Evolutionary conservation across 1,139 yeast species (phyloP).

Genomic region (Wickerhamomyces sp.): DNA sequence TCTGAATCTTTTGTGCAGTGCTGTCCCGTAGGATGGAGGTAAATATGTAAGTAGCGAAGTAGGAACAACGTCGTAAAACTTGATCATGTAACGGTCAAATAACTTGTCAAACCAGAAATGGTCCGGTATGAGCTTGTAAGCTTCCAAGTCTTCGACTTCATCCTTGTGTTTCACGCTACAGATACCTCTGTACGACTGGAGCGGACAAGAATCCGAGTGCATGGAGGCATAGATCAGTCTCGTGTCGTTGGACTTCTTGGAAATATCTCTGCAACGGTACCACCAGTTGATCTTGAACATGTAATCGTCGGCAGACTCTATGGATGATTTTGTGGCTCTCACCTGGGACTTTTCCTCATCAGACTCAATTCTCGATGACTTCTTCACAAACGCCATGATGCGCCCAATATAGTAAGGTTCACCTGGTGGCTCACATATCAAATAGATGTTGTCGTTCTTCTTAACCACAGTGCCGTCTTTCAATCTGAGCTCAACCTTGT

Average conservation of each 20-base stretch:
- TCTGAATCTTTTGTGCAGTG: conserved; percentile 62
- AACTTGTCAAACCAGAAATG: conserved; percentile 81
- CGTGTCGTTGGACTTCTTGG: conserved; percentile 62
- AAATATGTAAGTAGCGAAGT: conserved; percentile 50
- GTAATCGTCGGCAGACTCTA: conserved; percentile 42
- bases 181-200: conserved; percentile 69
- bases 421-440: conserved; percentile 91
- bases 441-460: conserved; percentile 63
- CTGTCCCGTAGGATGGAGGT: conserved; percentile 49
- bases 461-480: conserved; percentile 29
- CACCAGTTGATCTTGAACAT: conserved; percentile 83
- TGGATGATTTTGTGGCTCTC: conserved; percentile 9
- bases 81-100: conserved; percentile 82
- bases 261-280: conserved; percentile 83
- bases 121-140: conserved; percentile 54
- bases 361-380: conserved; percentile 20
- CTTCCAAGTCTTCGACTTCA: conserved; percentile 54
- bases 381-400: conserved; percentile 66
- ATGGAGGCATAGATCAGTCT: conserved; percentile 77
- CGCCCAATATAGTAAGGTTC: conserved; percentile 92
- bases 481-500: conserved; percentile 19
- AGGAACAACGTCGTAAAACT: conserved; percentile 73
- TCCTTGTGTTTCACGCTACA: conserved; percentile 65
- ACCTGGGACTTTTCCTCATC: conserved; percentile 6
- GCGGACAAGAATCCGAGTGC: conserved; percentile 83